Conservation (phyloP, 768 basidiomycete genomes). For the Tremella yokohamensis region DNA sequence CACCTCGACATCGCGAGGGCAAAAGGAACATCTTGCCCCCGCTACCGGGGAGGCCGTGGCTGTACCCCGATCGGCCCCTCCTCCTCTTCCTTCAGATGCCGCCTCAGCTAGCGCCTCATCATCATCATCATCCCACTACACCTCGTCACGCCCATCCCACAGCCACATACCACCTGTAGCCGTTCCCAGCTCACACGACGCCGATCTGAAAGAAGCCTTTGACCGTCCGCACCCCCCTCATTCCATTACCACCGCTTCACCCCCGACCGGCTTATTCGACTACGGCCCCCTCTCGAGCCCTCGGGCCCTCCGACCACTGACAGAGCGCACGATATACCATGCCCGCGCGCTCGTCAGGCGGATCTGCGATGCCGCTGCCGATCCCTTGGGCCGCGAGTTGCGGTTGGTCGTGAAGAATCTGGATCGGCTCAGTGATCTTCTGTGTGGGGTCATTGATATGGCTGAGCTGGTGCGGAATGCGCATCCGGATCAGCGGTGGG, state of each 20-base stretch:
- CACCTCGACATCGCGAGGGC: too few species aligned
- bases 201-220: constrained; percentile 9
- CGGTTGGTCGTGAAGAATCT: constrained; percentile 88
- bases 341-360: constrained; percentile 79
- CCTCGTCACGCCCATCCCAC: not conserved
- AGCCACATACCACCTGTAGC: not conserved
- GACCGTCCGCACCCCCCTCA: constrained; percentile 11
- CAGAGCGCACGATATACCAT: constrained; percentile 72
- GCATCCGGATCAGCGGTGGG: constrained; percentile 82
- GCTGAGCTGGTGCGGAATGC: constrained; percentile 90
- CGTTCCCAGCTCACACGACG: not conserved
- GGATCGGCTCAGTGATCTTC: constrained; percentile 89
- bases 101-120: not conserved
- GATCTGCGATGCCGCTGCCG: constrained; percentile 60
- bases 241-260: constrained; percentile 11
- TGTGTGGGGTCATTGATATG: constrained; percentile 94
- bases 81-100: not conserved
- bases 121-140: not conserved
- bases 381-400: constrained; percentile 69
- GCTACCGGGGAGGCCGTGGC: too few species aligned
- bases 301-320: constrained; percentile 64
- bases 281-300: constrained; percentile 71
- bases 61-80: not conserved
- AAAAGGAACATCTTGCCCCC: too few species aligned
- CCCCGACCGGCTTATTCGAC: constrained; percentile 74